Base-by-base conservation (phyloP, 257 asterid species). In the Haberlea rhodopensis region DNA sequence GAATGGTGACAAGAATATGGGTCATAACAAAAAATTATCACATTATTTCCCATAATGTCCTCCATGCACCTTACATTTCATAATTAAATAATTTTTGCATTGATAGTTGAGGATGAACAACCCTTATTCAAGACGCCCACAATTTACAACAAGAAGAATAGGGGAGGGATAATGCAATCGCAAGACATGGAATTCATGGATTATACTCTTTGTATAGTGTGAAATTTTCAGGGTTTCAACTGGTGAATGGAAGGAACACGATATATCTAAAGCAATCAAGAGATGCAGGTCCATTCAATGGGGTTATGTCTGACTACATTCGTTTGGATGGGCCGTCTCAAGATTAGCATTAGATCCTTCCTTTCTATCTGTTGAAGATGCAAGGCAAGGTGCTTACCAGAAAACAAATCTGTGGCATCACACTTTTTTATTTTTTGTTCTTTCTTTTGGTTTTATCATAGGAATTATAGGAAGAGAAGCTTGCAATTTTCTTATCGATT, bases 151-250 rank as follows among this genome's bases (percentile, higher is more conserved):
- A 0, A 27, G 76, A 3, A 53, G 34, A 21, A 73, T 85, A 45
- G 96, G 94, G 94, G 0, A 62, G 37, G 31, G 94, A 86, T 65
- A 88, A 88, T 23, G 82, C 89, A 0, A 84, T 88, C 22, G 94
- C 96, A 11, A 76, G 96, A 49, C 96, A 88, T 61, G 94, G 91
- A 18, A 76, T 68, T 68, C 96, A 88, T 56, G 94, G 94, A 32
- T 52, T 73, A 53, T 82, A 83, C 54, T 78, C 77, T 73, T 25
- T 67, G 2, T 81, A 55, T 26, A 66, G 57, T 18, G 65, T 81
- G 4, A 16, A 52, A 11, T 26, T 88, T 48, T 8, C 61, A 11
- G 85, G 87, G 3, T 46, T 3, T 7, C 63, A 57, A 27, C 86
- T 88, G 55, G 24, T 26, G 0, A n/a, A 25, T 10, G 94, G 91